These are phyloP conservation scores for Adansonia gregorii DNA, from an alignment of 441 rosid species.

Conservation along the genomic window DNA sequence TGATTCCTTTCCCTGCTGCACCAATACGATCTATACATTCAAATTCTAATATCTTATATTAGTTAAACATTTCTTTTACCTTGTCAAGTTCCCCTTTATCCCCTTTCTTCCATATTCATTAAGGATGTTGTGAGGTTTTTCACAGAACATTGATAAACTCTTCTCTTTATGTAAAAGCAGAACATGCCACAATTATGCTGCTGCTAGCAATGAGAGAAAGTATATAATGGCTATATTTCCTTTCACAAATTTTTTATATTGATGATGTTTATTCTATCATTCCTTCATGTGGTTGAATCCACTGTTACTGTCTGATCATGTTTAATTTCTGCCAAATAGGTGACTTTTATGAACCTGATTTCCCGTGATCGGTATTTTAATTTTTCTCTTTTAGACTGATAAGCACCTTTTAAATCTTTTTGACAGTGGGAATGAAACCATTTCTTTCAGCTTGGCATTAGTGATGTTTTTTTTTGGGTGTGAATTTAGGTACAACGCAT, in stretches of 20 bases:
- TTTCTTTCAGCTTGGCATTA: background rate
- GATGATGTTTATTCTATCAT: background rate
- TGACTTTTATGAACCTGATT: background rate
- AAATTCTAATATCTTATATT: background rate
- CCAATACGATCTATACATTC: background rate
- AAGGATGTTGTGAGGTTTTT: background rate
- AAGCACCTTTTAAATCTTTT: background rate
- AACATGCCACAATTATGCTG: background rate
- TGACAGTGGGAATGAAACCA: background rate
- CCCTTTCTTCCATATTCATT: background rate
- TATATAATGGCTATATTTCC: background rate
- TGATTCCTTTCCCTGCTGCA: background rate
- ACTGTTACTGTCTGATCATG: background rate
- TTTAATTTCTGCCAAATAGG: background rate
- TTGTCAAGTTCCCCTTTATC: background rate
- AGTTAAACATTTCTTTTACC: background rate
- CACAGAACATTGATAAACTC: background rate
- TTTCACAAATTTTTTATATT: background rate
- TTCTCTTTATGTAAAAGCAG: background rate
- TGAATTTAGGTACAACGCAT: constrained; percentile 2
- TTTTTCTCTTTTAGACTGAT: background rate
- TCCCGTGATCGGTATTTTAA: background rate
- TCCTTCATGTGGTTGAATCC: background rate
- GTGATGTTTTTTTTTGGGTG: background rate
- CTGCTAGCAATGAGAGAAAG: background rate